Conservation (phyloP, 2,329 filamentous ascomycete genomes). For the Pestalotiopsis sp. region DNA sequence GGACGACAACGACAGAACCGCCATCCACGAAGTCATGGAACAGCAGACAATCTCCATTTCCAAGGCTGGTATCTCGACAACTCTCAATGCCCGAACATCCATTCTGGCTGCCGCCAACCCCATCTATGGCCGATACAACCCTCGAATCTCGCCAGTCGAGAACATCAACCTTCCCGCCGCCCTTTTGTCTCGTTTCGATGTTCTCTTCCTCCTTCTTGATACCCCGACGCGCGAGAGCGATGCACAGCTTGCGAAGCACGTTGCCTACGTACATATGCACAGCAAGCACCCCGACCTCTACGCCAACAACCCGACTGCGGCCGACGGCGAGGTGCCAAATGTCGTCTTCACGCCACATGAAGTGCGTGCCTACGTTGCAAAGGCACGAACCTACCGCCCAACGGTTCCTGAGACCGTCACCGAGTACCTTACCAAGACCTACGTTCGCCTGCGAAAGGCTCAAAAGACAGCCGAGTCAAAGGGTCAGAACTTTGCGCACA, state of each 20-base stretch:
- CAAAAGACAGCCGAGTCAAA: slow-evolving; percentile 89
- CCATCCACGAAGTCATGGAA: slow-evolving; percentile 88
- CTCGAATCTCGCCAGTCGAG: slow-evolving; percentile 93
- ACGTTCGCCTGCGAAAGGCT: slow-evolving; percentile 90
- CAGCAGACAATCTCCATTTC: slow-evolving; percentile 86
- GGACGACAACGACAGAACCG: slow-evolving; percentile 81
- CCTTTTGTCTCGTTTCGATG: slow-evolving; percentile 93
- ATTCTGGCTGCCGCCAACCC: slow-evolving; percentile 97
- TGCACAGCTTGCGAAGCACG: slow-evolving; percentile 92
- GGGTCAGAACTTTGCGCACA: slow-evolving; percentile 92
- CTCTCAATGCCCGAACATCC: slow-evolving; percentile 91
- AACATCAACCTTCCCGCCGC: slow-evolving; percentile 99
- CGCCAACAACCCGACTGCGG: slow-evolving; percentile 39
- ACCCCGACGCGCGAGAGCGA: slow-evolving; percentile 88
- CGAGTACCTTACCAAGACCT: slow-evolving; percentile 96
- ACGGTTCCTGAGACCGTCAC: slow-evolving; percentile 82
- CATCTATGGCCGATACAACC: slow-evolving; percentile 97
- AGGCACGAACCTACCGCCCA: slow-evolving; percentile 86
- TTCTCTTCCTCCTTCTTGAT: slow-evolving; percentile 95
- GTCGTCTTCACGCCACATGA: slow-evolving; percentile 91
- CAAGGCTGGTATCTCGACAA: slow-evolving; percentile 72
- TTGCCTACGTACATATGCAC: slow-evolving; percentile 96
- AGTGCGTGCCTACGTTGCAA: slow-evolving; percentile 93
- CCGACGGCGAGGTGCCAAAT: slow-evolving; percentile 42
- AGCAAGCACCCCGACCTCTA: slow-evolving; percentile 83